A percentile compares a stretch with the other conserved stretches of the same genome.
Evolutionary conservation across 352 stramenopile genomes (phyloP).

Genomic region (Pythium aristosporum): DNA sequence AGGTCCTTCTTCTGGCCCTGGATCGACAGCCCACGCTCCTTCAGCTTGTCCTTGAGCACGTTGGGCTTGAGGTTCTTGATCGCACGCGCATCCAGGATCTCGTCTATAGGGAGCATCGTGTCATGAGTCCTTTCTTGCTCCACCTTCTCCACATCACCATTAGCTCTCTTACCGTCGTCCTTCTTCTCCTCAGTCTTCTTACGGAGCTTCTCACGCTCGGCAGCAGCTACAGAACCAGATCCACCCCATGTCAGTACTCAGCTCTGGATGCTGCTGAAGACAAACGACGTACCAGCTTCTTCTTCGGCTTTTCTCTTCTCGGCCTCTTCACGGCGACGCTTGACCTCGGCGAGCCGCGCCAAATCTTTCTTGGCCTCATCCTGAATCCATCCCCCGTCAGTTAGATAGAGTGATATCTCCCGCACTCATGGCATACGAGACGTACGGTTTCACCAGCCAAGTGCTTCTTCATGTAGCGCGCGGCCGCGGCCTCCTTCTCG

Average conservation of each 20-base stretch:
- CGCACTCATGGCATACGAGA: neutral
- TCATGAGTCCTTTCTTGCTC: no score
- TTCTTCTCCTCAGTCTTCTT: slow-evolving; percentile 70
- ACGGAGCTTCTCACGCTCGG: slow-evolving; percentile 59
- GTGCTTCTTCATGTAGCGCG: slow-evolving; percentile 84
- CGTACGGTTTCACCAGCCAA: slow-evolving; percentile 77
- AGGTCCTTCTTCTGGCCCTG: slow-evolving; percentile 90
- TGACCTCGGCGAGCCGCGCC: slow-evolving; percentile 72
- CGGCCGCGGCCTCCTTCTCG: slow-evolving; percentile 75
- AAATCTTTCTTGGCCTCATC: slow-evolving; percentile 87
- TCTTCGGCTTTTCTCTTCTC: slow-evolving; percentile 81
- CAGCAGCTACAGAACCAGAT: slow-evolving; percentile 32
- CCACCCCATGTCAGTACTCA: neutral
- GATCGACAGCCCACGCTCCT: slow-evolving; percentile 77
- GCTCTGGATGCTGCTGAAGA: neutral
- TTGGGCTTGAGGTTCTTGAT: slow-evolving; percentile 88
- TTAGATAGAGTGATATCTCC: neutral
- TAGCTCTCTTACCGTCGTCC: slow-evolving; percentile 42
- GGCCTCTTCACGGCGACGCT: slow-evolving; percentile 78
- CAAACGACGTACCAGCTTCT: slow-evolving; percentile 50
- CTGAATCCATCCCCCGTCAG: slow-evolving; percentile 15
- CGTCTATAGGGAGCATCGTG: slow-evolving; percentile 35
- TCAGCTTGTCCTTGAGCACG: slow-evolving; percentile 88
- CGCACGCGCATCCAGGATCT: slow-evolving; percentile 73
- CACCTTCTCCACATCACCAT: no score